Evolutionary conservation across 495 filamentous ascomycete species (phyloP), one percentile per base, ranked within the genome.

Genomic region (Lentithecium fluviatile): DNA sequence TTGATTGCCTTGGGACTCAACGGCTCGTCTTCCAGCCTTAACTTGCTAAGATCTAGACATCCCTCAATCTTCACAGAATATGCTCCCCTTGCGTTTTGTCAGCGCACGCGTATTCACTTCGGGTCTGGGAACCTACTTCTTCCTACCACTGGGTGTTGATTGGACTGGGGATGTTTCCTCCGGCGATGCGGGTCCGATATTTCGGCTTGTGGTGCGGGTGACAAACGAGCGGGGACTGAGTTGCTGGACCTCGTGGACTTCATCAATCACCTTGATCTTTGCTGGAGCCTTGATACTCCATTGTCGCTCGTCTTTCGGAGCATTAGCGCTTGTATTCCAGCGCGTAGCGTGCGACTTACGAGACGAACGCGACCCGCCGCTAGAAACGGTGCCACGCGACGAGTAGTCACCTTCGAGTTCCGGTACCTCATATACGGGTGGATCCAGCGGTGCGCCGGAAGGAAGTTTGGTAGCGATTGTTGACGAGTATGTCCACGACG

Each of bases 161-260:
- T 1, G 26, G 6, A 24, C 6, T 12, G 12, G 20, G 10, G 37
- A 13, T 29, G 51, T 36, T 15, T 54, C 52, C 4, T 49, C 43
- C 15, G 50, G 32, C 2, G 50, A 45, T 13, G 48, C 32, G 32
- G 46, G 36, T 40, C 60, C 65, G 1, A 50, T 48, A 45, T 56
- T 64, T 17, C 45, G 19, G 32, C 56, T 43, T 4, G 65, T 68
- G 10, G 60, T 61, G 15, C 57, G 55, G 1, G 55, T 34, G 34
- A 68, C 47, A 52, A 56, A 68, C 8, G 65, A 60, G 6, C 36
- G 42, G 21, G 55, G 65, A 29, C 51, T 57, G 1, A 68, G 52
- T 37, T 64, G 60, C 37, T 68, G 65, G 15, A 64, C 42, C 38
- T 68, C 56, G 38, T 60, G 46, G 42, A 64, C 56, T 37, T 68